These are phyloP conservation scores for Haematococcus sp. DNA, from an alignment of 139 green algal genomes.

Conservation along the genomic window DNA sequence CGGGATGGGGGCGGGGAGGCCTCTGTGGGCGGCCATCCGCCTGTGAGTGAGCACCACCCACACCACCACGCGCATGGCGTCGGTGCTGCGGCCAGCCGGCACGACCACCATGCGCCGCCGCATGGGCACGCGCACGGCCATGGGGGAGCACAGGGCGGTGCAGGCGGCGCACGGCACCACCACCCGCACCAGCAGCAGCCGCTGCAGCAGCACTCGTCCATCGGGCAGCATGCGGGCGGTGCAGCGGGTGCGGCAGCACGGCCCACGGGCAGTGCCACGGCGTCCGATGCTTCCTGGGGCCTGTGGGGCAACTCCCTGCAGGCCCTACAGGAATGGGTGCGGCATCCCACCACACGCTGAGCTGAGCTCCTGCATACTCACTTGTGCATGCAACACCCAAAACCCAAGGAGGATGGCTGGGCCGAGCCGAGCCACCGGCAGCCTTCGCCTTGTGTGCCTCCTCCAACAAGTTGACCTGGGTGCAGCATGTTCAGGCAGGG, in stretches of 20 bases:
- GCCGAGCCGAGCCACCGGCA: too few relatives aligned
- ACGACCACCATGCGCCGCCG: too few relatives aligned
- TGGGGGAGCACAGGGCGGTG: background rate
- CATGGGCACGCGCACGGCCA: background rate
- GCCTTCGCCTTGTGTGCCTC: background rate
- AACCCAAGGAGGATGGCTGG: too few relatives aligned
- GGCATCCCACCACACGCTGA: background rate
- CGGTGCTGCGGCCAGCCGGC: too few relatives aligned
- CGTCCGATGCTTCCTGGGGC: conserved; percentile 5
- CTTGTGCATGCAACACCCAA: too few relatives aligned
- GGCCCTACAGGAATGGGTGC: conserved; percentile 6
- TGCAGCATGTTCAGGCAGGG: background rate
- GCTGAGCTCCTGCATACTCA: too few relatives aligned
- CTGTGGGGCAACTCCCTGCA: conserved; percentile 3
- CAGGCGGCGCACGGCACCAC: background rate
- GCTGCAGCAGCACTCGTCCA: background rate
- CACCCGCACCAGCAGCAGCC: background rate
- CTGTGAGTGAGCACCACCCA: too few relatives aligned
- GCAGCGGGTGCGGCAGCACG: background rate
- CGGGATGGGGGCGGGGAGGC: too few relatives aligned
- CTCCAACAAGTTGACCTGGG: background rate
- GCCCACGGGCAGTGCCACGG: conserved; percentile 10
- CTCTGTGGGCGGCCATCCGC: too few relatives aligned
- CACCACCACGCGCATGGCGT: too few relatives aligned
- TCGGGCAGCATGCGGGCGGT: conserved; percentile 10